Evolutionary conservation across 257 asterid species (phyloP).

Genomic region (Marsdenia floribunda): DNA sequence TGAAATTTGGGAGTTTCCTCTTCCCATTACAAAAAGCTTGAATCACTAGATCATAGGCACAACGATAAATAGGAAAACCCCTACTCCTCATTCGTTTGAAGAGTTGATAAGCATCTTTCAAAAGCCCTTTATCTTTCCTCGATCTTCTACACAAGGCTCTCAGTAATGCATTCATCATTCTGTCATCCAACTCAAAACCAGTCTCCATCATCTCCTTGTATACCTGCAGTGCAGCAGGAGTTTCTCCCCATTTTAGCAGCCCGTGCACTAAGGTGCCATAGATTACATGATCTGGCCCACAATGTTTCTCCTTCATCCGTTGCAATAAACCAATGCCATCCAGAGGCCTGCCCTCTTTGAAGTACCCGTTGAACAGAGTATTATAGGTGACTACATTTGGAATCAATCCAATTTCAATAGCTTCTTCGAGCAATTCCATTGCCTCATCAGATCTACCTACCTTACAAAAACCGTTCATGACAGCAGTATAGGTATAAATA

Average conservation of each 20-base stretch:
- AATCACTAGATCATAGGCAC: conserved; percentile 43
- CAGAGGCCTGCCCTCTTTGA: conserved; percentile 70
- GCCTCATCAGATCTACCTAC: conserved; percentile 81
- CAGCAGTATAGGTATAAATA: conserved; percentile 57
- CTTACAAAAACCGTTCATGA: conserved; percentile 82
- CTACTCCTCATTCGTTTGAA: conserved; percentile 41
- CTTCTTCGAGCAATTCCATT: conserved; percentile 51
- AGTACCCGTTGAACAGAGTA: conserved; percentile 64
- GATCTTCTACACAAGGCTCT: conserved; percentile 62
- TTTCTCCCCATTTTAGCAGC: conserved; percentile 66
- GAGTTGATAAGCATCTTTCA: conserved; percentile 35
- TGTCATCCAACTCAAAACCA: conserved; percentile 49
- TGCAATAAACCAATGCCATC: conserved; percentile 47
- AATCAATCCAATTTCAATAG: conserved; percentile 35
- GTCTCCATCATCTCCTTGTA: conserved; percentile 43
- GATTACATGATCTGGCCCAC: conserved; percentile 57
- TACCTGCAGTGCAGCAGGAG: conserved; percentile 32
- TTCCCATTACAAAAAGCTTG: conserved; percentile 53
- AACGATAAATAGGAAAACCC: conserved; percentile 23
- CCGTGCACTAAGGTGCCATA: conserved; percentile 71
- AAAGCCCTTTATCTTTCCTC: conserved; percentile 33
- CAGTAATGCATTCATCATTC: conserved; percentile 69
- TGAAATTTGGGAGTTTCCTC: conserved; percentile 16
- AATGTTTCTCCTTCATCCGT: conserved; percentile 45
- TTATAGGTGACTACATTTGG: conserved; percentile 64